These are phyloP conservation scores for Penicillium herquei DNA, from an alignment of 495 filamentous ascomycete species.

Conservation along the genomic window DNA sequence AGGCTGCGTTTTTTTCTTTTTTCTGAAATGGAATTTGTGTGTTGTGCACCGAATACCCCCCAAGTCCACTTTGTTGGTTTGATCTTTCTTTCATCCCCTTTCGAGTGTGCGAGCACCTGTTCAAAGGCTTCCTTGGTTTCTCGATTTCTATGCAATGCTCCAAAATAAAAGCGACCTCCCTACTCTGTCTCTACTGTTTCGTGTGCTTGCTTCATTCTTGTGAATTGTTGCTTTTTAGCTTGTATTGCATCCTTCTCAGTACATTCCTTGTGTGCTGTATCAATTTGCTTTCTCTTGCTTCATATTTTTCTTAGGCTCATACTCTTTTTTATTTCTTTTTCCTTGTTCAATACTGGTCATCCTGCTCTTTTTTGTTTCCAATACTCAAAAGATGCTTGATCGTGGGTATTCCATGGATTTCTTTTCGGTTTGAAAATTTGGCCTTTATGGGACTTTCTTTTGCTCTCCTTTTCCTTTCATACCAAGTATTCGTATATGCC, in stretches of 20 bases:
- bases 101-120: slow-evolving; percentile 32
- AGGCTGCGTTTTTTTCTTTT: slow-evolving; percentile 30
- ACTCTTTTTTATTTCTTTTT: background rate
- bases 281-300: slow-evolving; percentile 16
- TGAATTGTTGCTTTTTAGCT: slow-evolving; percentile 26
- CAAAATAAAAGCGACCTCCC: slow-evolving; percentile 46
- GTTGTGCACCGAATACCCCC: slow-evolving; percentile 49
- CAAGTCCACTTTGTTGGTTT: slow-evolving; percentile 46
- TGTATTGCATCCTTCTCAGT: slow-evolving; percentile 37
- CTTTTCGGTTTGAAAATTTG: slow-evolving; percentile 20
- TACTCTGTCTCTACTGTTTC: slow-evolving; percentile 25
- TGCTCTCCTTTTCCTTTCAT: slow-evolving; percentile 4
- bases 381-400: slow-evolving; percentile 13
- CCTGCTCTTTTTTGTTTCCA: slow-evolving; percentile 13
- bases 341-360: slow-evolving; percentile 21
- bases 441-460: slow-evolving; percentile 11
- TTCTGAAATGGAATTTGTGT: slow-evolving; percentile 50
- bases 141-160: slow-evolving; percentile 35
- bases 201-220: slow-evolving; percentile 19
- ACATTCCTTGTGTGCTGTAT: slow-evolving; percentile 30
- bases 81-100: slow-evolving; percentile 27
- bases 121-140: slow-evolving; percentile 33
- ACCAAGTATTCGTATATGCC: slow-evolving; percentile 28
- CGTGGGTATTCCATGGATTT: slow-evolving; percentile 17
- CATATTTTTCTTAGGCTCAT: slow-evolving; percentile 18